phyloP scores from a whole-genome alignment of 2,329 filamentous ascomycete genomes.

The Curvularia verruculosa region DNA sequence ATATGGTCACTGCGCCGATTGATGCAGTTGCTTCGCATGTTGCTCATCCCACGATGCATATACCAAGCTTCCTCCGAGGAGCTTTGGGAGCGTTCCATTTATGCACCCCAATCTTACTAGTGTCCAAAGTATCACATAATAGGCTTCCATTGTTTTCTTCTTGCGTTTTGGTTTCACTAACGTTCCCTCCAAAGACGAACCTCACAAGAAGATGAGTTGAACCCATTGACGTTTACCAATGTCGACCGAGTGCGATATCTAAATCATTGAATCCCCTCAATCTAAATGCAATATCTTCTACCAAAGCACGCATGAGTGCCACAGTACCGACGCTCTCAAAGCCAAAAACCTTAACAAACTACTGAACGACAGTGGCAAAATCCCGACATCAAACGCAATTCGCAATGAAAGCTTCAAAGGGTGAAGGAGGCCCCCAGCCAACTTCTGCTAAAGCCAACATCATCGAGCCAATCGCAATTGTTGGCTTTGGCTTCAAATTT shows the following conservation, averaged over 20 bases:
- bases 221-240: background rate
- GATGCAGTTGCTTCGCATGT: background rate
- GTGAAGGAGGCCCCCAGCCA: background rate
- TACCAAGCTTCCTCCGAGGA: background rate
- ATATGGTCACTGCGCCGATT: background rate
- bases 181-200: background rate
- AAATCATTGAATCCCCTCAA: background rate
- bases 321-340: background rate
- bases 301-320: background rate
- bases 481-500: slow-evolving; percentile 44
- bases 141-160: background rate
- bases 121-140: background rate
- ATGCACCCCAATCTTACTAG: background rate
- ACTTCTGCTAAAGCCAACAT: background rate
- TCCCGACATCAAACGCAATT: background rate
- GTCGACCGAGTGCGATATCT: background rate
- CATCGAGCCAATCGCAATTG: slow-evolving; percentile 36
- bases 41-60: background rate
- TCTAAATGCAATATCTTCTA: background rate
- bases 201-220: background rate
- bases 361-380: background rate
- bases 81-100: background rate
- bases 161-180: background rate
- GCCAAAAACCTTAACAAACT: background rate
- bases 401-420: background rate